Evolutionary conservation across 2,329 filamentous ascomycete genomes (phyloP).

Genomic region (Capronia epimyces): DNA sequence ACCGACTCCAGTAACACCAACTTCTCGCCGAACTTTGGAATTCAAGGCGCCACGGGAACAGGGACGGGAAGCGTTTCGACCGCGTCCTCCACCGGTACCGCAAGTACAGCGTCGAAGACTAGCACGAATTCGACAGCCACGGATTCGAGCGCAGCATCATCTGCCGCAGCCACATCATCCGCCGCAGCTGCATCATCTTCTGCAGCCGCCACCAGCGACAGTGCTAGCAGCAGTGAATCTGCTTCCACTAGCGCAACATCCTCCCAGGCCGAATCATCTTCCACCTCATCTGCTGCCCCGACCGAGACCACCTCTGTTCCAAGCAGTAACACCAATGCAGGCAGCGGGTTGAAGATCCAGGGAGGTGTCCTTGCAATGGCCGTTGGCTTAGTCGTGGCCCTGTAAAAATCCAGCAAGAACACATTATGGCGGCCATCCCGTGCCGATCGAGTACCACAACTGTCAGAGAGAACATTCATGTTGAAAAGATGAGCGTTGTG

Average conservation of each 20-base stretch:
- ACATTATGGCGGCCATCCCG: neutral
- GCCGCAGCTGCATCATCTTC: slow-evolving; percentile 23
- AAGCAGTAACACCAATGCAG: slow-evolving; percentile 31
- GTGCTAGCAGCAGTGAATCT: slow-evolving; percentile 29
- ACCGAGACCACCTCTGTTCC: slow-evolving; percentile 33
- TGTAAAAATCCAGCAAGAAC: slow-evolving; percentile 30
- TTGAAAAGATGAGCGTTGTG: no score
- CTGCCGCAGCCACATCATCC: neutral
- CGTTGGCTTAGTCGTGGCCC: slow-evolving; percentile 33
- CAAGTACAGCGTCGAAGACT: neutral
- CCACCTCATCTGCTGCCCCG: slow-evolving; percentile 14
- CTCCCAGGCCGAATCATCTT: slow-evolving; percentile 8
- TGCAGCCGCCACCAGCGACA: slow-evolving; percentile 11
- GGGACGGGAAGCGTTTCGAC: slow-evolving; percentile 30
- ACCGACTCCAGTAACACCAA: slow-evolving; percentile 42
- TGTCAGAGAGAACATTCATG: no score
- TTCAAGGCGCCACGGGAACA: slow-evolving; percentile 44
- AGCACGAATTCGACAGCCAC: neutral
- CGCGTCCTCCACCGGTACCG: slow-evolving; percentile 10
- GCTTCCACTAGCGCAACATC: slow-evolving; percentile 23
- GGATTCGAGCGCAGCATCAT: slow-evolving; percentile 16
- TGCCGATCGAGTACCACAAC: neutral
- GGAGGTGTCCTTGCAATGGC: slow-evolving; percentile 35
- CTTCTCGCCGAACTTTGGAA: slow-evolving; percentile 50
- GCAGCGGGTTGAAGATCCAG: slow-evolving; percentile 33